Conservation (phyloP, 257 asterid genomes). For the Eustoma russellianum region DNA sequence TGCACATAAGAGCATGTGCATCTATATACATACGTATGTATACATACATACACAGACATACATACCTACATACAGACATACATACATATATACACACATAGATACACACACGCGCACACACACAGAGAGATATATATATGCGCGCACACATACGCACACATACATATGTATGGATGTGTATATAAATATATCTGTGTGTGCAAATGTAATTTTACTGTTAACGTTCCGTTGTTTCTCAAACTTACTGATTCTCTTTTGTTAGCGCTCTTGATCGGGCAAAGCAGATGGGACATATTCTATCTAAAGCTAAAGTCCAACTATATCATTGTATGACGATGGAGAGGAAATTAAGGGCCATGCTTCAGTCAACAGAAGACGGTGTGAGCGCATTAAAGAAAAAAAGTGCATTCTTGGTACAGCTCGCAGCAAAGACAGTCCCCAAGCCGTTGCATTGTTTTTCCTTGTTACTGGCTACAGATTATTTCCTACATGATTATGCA, state of each 20-base stretch:
- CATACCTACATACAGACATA: no score
- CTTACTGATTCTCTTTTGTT: slow-evolving; percentile 15
- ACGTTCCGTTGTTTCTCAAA: no score
- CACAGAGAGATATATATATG: no score
- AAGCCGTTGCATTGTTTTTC: slow-evolving; percentile 85
- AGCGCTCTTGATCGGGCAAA: slow-evolving; percentile 78
- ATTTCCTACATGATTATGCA: slow-evolving; percentile 46
- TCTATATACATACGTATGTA: no score
- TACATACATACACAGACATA: no score
- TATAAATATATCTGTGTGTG: no score
- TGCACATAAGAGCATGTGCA: no score
- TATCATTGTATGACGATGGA: slow-evolving; percentile 64
- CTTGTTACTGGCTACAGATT: slow-evolving; percentile 69
- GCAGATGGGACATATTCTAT: slow-evolving; percentile 84
- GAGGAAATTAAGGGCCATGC: slow-evolving; percentile 84
- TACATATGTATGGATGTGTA: no score
- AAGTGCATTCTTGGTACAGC: slow-evolving; percentile 82
- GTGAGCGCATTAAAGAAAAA: slow-evolving; percentile 51
- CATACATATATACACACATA: no score
- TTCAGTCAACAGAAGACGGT: slow-evolving; percentile 66
- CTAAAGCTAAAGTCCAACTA: slow-evolving; percentile 75
- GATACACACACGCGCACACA: no score
- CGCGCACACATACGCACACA: no score
- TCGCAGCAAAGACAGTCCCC: slow-evolving; percentile 94
- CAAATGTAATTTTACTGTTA: no score